Conservation (phyloP, 2,329 filamentous ascomycete species). For the Phaeosphaeria sp. region DNA sequence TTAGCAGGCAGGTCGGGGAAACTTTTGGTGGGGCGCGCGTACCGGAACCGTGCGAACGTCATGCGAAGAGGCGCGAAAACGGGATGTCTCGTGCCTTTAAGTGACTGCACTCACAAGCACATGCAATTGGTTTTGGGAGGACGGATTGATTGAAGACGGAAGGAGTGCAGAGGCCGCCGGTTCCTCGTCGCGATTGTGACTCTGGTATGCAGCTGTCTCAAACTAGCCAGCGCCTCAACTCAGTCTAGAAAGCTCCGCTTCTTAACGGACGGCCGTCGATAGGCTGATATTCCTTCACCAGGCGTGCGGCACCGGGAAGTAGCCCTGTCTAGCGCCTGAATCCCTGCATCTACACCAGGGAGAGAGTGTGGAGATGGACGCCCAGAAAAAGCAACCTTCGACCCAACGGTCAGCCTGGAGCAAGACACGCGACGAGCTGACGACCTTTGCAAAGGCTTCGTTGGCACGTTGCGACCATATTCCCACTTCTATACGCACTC, state of each 20-base stretch:
- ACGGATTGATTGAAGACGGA: conserved; percentile 18
- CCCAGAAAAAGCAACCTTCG: conserved; percentile 14
- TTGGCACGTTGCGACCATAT: background rate
- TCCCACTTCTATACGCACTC: background rate
- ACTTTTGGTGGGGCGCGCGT: conserved; percentile 33
- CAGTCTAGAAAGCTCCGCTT: too few species aligned
- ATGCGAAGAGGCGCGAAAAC: conserved; percentile 20
- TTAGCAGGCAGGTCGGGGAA: conserved; percentile 31
- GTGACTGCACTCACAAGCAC: conserved; percentile 17
- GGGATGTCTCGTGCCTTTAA: conserved; percentile 25
- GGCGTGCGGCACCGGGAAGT: too few species aligned
- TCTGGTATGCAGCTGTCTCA: too few species aligned
- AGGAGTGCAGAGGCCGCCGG: conserved; percentile 29
- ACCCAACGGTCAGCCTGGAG: conserved; percentile 6
- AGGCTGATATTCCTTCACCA: too few species aligned
- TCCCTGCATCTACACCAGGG: conserved; percentile 7
- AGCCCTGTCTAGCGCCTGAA: conserved; percentile 9
- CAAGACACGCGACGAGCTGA: background rate
- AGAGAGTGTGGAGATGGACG: conserved; percentile 7
- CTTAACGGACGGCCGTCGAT: too few species aligned
- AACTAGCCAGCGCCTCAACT: too few species aligned
- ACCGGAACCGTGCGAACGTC: conserved; percentile 35
- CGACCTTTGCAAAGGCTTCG: background rate
- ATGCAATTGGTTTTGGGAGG: conserved; percentile 20
- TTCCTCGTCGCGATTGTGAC: conserved; percentile 21